Percentiles rank a stretch among this genome's conserved stretches.
Evolutionary conservation across 495 filamentous ascomycete species (phyloP).

Genomic region (Zalerion maritima): DNA sequence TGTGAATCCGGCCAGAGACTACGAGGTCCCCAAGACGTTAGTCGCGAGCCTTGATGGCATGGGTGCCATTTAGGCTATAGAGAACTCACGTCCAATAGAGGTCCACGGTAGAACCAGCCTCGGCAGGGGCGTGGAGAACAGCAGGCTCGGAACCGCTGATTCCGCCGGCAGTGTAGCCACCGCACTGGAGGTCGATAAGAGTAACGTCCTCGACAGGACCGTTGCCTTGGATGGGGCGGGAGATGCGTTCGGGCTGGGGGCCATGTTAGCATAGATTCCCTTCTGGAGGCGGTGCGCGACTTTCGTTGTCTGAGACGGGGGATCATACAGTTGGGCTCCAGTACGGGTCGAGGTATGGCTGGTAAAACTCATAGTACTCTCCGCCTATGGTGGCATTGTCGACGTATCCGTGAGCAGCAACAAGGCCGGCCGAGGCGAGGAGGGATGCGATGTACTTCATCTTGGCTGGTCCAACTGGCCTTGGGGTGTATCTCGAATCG

Average conservation of each 20-base stretch:
- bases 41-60: slow-evolving; percentile 5
- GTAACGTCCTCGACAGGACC: slow-evolving; percentile 34
- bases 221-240: slow-evolving; percentile 33
- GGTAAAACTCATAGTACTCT: slow-evolving; percentile 20
- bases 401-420: slow-evolving; percentile 50
- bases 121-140: slow-evolving; percentile 33
- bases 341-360: slow-evolving; percentile 36
- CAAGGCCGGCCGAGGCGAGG: slow-evolving; percentile 32
- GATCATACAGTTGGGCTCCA: slow-evolving; percentile 13
- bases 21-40: not conserved
- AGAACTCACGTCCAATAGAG: slow-evolving; percentile 39
- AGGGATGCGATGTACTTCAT: slow-evolving; percentile 26
- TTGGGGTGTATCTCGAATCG: too few species aligned
- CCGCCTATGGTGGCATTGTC: slow-evolving; percentile 32
- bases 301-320: too few species aligned
- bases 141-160: slow-evolving; percentile 35
- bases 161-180: slow-evolving; percentile 19
- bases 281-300: too few species aligned
- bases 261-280: slow-evolving; percentile 1
- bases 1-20: slow-evolving; percentile 46
- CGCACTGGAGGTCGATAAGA: slow-evolving; percentile 32
- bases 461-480: too few species aligned
- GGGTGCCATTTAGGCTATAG: slow-evolving; percentile 9
- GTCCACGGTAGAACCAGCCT: slow-evolving; percentile 40
- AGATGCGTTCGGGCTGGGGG: slow-evolving; percentile 24